phyloP scores from a whole-genome alignment of 768 basidiomycete species.

The Suillus spraguei region DNA sequence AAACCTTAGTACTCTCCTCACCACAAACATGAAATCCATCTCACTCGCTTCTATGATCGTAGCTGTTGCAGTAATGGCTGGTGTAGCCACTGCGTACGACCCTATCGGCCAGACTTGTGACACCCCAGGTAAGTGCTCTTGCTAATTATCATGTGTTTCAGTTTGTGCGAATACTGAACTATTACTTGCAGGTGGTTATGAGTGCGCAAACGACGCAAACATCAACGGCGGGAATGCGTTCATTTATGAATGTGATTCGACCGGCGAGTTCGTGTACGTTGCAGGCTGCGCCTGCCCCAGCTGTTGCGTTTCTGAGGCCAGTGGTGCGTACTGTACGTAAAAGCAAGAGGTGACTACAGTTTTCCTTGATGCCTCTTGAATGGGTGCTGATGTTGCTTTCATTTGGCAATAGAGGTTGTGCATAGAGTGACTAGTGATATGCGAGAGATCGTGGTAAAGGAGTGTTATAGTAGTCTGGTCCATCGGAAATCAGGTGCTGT shows the following conservation, averaged over 20 bases:
- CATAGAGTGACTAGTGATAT: too few relatives aligned
- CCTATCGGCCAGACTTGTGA: constrained; percentile 5
- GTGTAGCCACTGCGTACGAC: not conserved
- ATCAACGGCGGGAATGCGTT: not conserved
- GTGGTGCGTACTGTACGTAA: not conserved
- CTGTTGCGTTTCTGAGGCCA: not conserved
- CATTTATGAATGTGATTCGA: not conserved
- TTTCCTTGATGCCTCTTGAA: not conserved
- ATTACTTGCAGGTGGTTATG: not conserved
- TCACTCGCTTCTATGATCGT: constrained; percentile 4
- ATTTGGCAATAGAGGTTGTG: too few relatives aligned
- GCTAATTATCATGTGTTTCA: too few relatives aligned
- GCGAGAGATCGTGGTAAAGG: not conserved
- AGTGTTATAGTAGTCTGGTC: not conserved
- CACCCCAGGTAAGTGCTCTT: constrained; percentile 2
- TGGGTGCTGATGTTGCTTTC: not conserved
- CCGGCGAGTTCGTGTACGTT: not conserved
- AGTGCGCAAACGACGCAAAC: not conserved
- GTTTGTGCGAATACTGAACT: too few relatives aligned
- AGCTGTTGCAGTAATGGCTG: constrained; percentile 3
- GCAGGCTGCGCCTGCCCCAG: not conserved
- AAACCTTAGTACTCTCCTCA: not conserved
- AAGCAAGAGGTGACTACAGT: not conserved
- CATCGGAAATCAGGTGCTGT: too few relatives aligned
- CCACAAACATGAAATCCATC: constrained; percentile 2